A percentile compares a stretch with the other conserved stretches of the same genome.
These are phyloP conservation scores for Candida coquimbonensis DNA, from an alignment of 805 yeast genomes.

Conservation along the genomic window DNA sequence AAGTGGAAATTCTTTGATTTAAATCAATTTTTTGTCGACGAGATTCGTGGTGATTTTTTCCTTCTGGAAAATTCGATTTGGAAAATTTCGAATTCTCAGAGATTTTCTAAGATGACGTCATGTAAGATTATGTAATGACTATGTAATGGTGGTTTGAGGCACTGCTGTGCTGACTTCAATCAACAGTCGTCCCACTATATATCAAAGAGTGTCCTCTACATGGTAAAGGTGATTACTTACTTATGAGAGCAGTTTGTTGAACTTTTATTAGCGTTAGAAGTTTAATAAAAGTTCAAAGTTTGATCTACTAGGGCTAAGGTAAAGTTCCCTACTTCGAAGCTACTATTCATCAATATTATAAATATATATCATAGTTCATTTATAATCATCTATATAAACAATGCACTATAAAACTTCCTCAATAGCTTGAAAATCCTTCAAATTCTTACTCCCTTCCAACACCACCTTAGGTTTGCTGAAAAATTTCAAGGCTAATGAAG, in stretches of 20 bases:
- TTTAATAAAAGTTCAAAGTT: too few relatives aligned
- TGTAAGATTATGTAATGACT: background rate
- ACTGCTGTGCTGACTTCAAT: too few relatives aligned
- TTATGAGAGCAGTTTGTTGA: too few relatives aligned
- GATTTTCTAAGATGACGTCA: background rate
- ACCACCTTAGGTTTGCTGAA: slow-evolving; percentile 32
- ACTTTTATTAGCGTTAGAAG: too few relatives aligned
- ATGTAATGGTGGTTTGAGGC: background rate
- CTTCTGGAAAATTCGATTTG: slow-evolving; percentile 12
- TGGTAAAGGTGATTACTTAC: background rate
- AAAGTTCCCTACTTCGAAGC: too few relatives aligned
- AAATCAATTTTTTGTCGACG: slow-evolving; percentile 3
- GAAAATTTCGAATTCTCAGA: too few relatives aligned
- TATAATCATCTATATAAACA: too few relatives aligned
- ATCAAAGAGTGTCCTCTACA: background rate
- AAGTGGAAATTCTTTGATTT: background rate
- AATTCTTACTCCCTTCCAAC: slow-evolving; percentile 6
- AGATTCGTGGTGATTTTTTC: slow-evolving; percentile 3
- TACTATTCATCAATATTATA: too few relatives aligned
- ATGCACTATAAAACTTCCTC: slow-evolving; percentile 3
- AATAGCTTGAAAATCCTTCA: slow-evolving; percentile 8
- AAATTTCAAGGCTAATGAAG: slow-evolving; percentile 45
- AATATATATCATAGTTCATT: too few relatives aligned
- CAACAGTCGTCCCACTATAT: too few relatives aligned
- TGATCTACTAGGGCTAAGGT: too few relatives aligned